Percentiles rank a stretch among this genome's conserved stretches.
These are phyloP conservation scores for Leccinellum albellum DNA, from an alignment of 768 basidiomycete species.

Conservation along the genomic window DNA sequence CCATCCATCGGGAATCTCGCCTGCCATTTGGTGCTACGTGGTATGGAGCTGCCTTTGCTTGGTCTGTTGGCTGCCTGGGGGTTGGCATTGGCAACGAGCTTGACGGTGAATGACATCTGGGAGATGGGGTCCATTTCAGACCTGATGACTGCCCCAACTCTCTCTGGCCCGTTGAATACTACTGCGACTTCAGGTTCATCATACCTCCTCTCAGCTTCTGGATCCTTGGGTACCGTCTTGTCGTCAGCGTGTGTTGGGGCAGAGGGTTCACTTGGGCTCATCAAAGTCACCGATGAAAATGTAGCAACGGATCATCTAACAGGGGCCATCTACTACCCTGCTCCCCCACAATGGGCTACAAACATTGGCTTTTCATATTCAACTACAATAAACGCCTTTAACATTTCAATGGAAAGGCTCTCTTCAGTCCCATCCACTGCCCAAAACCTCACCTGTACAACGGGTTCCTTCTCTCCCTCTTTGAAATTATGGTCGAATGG, in stretches of 20 bases:
- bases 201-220: neutral
- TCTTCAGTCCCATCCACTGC: conserved; percentile 11
- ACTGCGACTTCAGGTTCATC: neutral
- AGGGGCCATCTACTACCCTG: conserved; percentile 13
- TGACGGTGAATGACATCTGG: conserved; percentile 13
- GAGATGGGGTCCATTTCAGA: neutral
- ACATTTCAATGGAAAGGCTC: conserved; percentile 11
- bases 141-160: neutral
- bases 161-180: conserved; percentile 5
- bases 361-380: neutral
- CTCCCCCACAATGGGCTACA: neutral
- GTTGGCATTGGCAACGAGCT: conserved; percentile 8
- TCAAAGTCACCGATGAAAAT: conserved; percentile 1
- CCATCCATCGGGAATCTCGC: conserved; percentile 11
- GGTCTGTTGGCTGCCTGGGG: conserved; percentile 8
- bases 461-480: accelerated
- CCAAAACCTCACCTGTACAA: conserved; percentile 5
- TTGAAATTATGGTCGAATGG: conserved; percentile 5
- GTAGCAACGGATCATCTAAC: neutral
- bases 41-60: conserved; percentile 10
- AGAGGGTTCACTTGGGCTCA: neutral
- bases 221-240: neutral
- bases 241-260: conserved; percentile 3
- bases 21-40: neutral
- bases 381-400: conserved; percentile 13